These are phyloP conservation scores for Quercus alba DNA, from an alignment of 306 rosid species.

Conservation along the genomic window DNA sequence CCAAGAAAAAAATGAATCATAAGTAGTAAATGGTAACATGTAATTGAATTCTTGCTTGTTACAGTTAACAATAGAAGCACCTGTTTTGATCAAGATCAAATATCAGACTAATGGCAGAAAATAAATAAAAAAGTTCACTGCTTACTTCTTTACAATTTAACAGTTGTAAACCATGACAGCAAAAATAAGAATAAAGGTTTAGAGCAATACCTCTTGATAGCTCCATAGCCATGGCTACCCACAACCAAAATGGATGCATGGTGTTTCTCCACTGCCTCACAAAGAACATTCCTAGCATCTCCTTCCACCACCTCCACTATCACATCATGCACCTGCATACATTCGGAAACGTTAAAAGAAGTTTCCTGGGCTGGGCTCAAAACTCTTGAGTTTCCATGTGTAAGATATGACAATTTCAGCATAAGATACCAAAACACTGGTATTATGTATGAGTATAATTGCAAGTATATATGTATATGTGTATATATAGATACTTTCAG, in stretches of 20 bases:
- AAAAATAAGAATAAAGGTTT: neutral
- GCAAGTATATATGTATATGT: no score
- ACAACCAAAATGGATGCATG: constrained; percentile 65
- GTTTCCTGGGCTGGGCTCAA: neutral
- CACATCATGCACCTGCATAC: constrained; percentile 36
- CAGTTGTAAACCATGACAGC: neutral
- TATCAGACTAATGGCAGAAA: neutral
- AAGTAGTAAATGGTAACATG: no score
- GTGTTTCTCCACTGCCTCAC: constrained; percentile 65
- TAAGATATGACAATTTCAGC: neutral
- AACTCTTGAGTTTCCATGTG: neutral
- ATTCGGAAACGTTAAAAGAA: neutral
- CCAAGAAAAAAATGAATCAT: no score
- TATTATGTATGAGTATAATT: neutral
- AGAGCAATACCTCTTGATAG: constrained; percentile 53
- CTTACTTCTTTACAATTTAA: neutral
- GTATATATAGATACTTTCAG: neutral
- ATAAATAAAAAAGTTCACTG: neutral
- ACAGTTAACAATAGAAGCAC: neutral
- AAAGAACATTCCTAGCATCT: constrained; percentile 72
- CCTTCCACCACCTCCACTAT: constrained; percentile 57
- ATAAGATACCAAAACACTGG: neutral
- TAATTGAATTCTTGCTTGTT: neutral
- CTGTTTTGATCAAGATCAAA: neutral
- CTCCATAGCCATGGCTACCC: constrained; percentile 83